Base-by-base conservation (phyloP, 768 basidiomycete genomes). In the Serendipita sp. region DNA sequence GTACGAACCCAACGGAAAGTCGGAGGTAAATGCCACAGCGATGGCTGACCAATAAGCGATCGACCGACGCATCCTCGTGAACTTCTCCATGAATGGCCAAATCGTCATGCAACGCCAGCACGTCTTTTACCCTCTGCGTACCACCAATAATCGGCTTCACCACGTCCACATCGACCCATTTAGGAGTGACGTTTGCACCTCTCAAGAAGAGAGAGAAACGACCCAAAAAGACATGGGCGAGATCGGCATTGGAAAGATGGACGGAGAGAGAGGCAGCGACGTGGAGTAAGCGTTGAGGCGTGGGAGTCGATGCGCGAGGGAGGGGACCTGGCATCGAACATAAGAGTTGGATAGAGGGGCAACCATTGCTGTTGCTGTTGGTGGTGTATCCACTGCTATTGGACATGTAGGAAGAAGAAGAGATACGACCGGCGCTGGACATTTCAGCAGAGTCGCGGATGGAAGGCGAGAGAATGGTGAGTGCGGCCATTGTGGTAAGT, bases 21-120 rank as follows among this genome's bases (percentile, higher is more conserved):
- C 56, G 24, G 56, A 60, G 24, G n/a, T 60, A 60, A 28, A 60
- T 60, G 10, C 56, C 56, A 60, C 56, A 60, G 8, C 56, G 34
- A n/a, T 60, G 56, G 34, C 56, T 60, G 34, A 60, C 56, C 24
- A 60, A n/a, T 10, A 60, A 35, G 8, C 56, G 24, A 35, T 60
- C 56, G 18, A 60, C 34, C 5, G 24, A 24, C 13, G 16, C 56
- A 10, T 38, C 16, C 35, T 60, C 56, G 24, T 30, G 4, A 8
- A 37, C 56, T 35, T 60, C 56, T 24, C 56, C 56, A 60, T 60
- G 56, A 35, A 60, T 60, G 3, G 56, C 56, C 24, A 60, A 60
- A 35, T 60, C 56, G 10, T 30, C 16, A 35, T 60, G 24, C 24
- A 60, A 35, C 10, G 56, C 56, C 28, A 60, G 2, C 4, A 60